A percentile compares a stretch with the other conserved stretches of the same genome.
These are phyloP conservation scores for Rubia balearica DNA, from an alignment of 305 asterid species.

Conservation along the genomic window DNA sequence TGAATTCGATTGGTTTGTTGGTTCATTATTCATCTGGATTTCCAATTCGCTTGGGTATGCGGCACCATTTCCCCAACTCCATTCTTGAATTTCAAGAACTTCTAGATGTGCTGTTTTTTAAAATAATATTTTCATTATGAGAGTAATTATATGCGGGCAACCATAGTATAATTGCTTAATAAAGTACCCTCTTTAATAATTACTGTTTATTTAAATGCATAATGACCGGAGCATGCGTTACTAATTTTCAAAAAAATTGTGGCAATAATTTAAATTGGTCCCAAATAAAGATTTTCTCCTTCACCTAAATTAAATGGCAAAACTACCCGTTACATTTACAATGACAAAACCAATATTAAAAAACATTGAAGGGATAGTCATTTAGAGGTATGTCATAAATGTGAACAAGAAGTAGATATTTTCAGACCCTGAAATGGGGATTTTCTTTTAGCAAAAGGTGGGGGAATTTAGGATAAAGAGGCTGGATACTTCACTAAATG, in stretches of 20 bases:
- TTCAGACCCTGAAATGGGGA: background rate
- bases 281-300: too few species aligned
- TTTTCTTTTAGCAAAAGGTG: conserved; percentile 9
- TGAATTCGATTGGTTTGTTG: conserved; percentile 8
- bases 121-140: background rate
- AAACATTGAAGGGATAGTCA: background rate
- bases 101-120: background rate
- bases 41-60: conserved; percentile 7
- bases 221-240: too few species aligned
- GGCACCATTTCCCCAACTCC: conserved; percentile 2
- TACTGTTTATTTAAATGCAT: too few species aligned
- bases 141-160: background rate
- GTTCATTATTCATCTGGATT: conserved; percentile 3
- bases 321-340: background rate
- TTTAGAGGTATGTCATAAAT: background rate
- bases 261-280: too few species aligned
- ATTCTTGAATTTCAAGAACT: background rate
- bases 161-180: background rate
- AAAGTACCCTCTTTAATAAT: background rate
- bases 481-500: conserved; percentile 8
- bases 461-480: conserved; percentile 6
- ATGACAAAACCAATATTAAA: background rate
- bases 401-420: background rate
- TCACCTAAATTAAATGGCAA: too few species aligned
- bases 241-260: too few species aligned